These are phyloP conservation scores for Penicillium sp. DNA, from an alignment of 2,329 filamentous ascomycete species.

Conservation along the genomic window DNA sequence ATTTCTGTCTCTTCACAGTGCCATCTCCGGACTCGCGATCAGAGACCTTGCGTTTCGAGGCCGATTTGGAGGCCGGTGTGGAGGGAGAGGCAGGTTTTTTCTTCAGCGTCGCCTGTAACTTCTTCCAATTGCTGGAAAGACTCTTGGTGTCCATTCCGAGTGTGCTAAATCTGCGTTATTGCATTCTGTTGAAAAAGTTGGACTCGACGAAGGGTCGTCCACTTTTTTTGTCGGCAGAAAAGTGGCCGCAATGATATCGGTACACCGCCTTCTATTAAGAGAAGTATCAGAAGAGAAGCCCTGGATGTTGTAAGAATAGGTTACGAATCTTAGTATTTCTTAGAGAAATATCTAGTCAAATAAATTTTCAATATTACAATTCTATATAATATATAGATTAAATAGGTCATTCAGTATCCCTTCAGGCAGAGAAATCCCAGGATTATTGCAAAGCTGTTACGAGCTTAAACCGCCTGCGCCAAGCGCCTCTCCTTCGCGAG, in stretches of 20 bases:
- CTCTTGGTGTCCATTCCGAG: constrained; percentile 48
- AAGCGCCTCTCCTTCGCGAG: constrained; percentile 5
- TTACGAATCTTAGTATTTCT: too few species aligned
- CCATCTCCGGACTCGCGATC: constrained; percentile 36
- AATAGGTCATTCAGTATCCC: too few species aligned
- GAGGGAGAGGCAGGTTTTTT: constrained; percentile 30
- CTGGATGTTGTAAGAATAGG: too few species aligned
- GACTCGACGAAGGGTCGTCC: neutral
- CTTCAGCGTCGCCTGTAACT: constrained; percentile 51
- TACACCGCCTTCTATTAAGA: neutral
- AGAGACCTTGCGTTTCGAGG: constrained; percentile 39
- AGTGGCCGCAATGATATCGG: neutral
- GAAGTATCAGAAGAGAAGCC: neutral
- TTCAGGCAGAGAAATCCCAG: neutral
- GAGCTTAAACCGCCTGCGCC: constrained; percentile 5
- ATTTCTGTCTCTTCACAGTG: constrained; percentile 39
- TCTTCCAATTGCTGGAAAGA: constrained; percentile 57
- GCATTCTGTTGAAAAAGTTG: constrained; percentile 25
- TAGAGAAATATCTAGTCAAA: too few species aligned
- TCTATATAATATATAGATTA: too few species aligned
- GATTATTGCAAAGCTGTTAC: neutral
- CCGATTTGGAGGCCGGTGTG: constrained; percentile 31
- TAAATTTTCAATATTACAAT: too few species aligned
- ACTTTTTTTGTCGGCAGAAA: constrained; percentile 23
- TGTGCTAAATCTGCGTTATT: constrained; percentile 15